Evolutionary conservation across 768 basidiomycete species (phyloP).

Genomic region (Aureoboletus auriporus): DNA sequence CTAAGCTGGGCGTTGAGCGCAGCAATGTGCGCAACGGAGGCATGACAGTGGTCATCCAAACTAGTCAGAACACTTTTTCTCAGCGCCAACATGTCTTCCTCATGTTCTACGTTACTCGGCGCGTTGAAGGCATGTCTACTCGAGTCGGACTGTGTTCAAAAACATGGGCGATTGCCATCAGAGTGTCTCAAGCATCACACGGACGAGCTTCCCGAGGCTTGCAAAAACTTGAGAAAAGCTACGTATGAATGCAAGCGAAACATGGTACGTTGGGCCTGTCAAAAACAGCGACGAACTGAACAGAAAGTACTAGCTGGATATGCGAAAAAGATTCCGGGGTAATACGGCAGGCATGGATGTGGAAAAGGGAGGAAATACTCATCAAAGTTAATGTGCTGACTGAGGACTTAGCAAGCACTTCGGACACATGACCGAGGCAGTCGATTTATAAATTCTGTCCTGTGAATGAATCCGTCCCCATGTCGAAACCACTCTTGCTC

Average conservation of each 20-base stretch:
- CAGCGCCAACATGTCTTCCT: constrained; percentile 60
- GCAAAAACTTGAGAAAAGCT: constrained; percentile 72
- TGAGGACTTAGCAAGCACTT: constrained; percentile 19
- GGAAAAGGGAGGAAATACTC: constrained; percentile 1
- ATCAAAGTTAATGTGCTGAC: constrained; percentile 1
- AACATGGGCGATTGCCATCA: constrained; percentile 74
- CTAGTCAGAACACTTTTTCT: constrained; percentile 4
- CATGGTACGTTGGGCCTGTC: constrained; percentile 51
- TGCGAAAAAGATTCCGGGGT: constrained; percentile 79
- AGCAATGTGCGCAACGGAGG: constrained; percentile 40
- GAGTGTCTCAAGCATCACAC: constrained; percentile 76
- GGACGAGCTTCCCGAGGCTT: constrained; percentile 76
- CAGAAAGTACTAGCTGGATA: constrained; percentile 54
- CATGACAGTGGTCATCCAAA: constrained; percentile 10
- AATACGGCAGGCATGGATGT: constrained; percentile 55
- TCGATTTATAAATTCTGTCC: constrained; percentile 8
- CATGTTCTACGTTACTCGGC: constrained; percentile 70
- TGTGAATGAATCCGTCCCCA: not conserved
- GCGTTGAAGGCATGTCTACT: constrained; percentile 84
- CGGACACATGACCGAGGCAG: constrained; percentile 10
- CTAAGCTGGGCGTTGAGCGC: constrained; percentile 47
- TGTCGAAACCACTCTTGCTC: constrained; percentile 27
- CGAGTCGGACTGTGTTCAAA: constrained; percentile 82
- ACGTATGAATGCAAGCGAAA: constrained; percentile 90
- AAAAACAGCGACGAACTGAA: not conserved